Evolutionary conservation across 805 yeast genomes (phyloP).

Genomic region (Starmerella floricola): DNA sequence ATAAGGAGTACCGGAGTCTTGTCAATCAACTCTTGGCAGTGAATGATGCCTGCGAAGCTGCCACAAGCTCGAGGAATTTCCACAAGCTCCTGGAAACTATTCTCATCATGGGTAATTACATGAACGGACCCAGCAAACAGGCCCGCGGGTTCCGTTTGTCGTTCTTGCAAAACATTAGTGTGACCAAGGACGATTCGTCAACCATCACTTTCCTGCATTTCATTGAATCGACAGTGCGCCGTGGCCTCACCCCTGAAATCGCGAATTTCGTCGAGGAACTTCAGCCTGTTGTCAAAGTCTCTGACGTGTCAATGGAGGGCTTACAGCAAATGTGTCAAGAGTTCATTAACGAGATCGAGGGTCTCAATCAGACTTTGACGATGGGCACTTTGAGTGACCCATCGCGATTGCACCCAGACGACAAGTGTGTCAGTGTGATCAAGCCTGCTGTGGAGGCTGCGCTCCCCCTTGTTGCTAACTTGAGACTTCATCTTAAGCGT

Average conservation of each 20-base stretch:
- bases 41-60: slow-evolving; percentile 59
- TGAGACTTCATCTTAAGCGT: slow-evolving; percentile 50
- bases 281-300: slow-evolving; percentile 43
- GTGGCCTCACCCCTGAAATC: slow-evolving; percentile 60
- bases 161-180: slow-evolving; percentile 78
- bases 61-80: slow-evolving; percentile 55
- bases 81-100: slow-evolving; percentile 70
- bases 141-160: slow-evolving; percentile 86
- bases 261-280: slow-evolving; percentile 66
- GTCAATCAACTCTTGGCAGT: slow-evolving; percentile 51
- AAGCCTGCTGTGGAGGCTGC: slow-evolving; percentile 64
- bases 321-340: slow-evolving; percentile 59
- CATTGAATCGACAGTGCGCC: slow-evolving; percentile 78
- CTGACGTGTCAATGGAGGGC: slow-evolving; percentile 73
- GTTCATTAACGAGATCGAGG: slow-evolving; percentile 47
- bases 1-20: slow-evolving; percentile 66
- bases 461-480: slow-evolving; percentile 49
- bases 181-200: slow-evolving; percentile 80
- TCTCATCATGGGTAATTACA: slow-evolving; percentile 83
- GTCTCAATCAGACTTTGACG: slow-evolving; percentile 60
- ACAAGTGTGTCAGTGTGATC: slow-evolving; percentile 50
- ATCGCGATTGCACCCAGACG: slow-evolving; percentile 69
- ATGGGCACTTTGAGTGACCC: slow-evolving; percentile 80
- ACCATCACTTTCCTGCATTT: slow-evolving; percentile 83
- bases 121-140: slow-evolving; percentile 87